Conservation (phyloP, 1,139 yeast genomes). For the Sporopachydermia cereana region DNA sequence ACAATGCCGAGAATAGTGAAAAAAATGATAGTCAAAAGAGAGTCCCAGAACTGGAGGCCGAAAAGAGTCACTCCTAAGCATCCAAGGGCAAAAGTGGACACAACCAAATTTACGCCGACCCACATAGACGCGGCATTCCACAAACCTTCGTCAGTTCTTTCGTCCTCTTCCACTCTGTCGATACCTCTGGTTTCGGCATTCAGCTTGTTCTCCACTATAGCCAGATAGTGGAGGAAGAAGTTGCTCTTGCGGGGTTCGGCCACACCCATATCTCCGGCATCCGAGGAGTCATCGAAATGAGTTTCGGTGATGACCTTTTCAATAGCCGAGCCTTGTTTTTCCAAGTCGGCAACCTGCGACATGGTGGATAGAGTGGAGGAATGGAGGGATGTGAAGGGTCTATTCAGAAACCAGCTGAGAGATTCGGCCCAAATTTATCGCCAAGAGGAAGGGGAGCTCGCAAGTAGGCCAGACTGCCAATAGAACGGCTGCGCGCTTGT, state of each 20-base stretch:
- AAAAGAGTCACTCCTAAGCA: conserved; percentile 52
- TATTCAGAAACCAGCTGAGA: too few species aligned
- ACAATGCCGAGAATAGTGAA: conserved; percentile 61
- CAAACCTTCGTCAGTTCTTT: conserved; percentile 48
- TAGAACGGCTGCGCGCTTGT: too few species aligned
- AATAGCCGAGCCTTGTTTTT: conserved; percentile 3
- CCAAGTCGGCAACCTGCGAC: background rate
- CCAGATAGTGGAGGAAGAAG: background rate
- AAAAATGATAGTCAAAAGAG: conserved; percentile 50
- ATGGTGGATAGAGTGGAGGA: too few species aligned
- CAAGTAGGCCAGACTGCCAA: too few species aligned
- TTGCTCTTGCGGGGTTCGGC: background rate
- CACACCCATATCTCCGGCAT: background rate
- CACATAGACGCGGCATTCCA: conserved; percentile 80
- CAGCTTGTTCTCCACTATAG: background rate
- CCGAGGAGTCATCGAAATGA: background rate
- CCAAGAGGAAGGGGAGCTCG: too few species aligned
- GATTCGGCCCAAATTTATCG: too few species aligned
- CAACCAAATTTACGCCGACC: conserved; percentile 84
- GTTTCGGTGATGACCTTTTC: background rate
- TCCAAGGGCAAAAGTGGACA: conserved; percentile 76
- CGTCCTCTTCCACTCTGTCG: conserved; percentile 56
- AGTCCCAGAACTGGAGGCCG: conserved; percentile 52
- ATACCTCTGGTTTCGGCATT: conserved; percentile 58
- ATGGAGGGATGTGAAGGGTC: too few species aligned